These are phyloP conservation scores for Erythrobasidium yunnanense DNA, from an alignment of 768 basidiomycete species.

Conservation along the genomic window DNA sequence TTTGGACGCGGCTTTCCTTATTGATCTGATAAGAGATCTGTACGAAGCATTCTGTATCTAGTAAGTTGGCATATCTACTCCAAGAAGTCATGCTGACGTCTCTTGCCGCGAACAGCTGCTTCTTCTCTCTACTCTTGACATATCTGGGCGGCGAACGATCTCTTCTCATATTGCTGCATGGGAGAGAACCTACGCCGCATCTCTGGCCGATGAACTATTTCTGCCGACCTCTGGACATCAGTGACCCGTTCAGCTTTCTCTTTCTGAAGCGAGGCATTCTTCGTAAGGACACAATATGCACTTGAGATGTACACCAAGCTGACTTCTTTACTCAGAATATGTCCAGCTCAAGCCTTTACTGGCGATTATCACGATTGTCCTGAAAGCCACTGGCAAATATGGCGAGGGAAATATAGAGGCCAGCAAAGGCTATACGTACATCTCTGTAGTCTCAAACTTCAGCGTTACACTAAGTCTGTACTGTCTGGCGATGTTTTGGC, in stretches of 20 bases:
- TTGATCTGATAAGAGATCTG: constrained; percentile 85
- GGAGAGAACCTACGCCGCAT: constrained; percentile 73
- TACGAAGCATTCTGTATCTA: constrained; percentile 97
- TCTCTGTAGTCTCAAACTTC: constrained; percentile 36
- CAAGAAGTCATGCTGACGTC: no score
- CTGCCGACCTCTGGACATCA: constrained; percentile 74
- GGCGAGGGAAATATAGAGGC: constrained; percentile 23
- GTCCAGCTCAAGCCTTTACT: constrained; percentile 90
- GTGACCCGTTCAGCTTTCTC: constrained; percentile 87
- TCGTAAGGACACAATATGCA: constrained; percentile 50
- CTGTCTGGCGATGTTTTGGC: constrained; percentile 95
- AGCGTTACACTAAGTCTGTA: constrained; percentile 71
- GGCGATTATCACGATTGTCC: constrained; percentile 66
- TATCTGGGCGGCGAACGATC: constrained; percentile 75
- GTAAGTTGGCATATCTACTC: background rate
- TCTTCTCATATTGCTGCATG: constrained; percentile 79
- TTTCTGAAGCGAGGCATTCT: constrained; percentile 90
- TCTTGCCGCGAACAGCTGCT: constrained; percentile 47
- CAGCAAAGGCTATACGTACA: constrained; percentile 35
- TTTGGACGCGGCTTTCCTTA: constrained; percentile 86
- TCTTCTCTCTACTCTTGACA: constrained; percentile 63
- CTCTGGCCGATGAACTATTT: constrained; percentile 78
- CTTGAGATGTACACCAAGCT: background rate
- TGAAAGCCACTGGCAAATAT: constrained; percentile 66
- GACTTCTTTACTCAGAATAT: constrained; percentile 56